Conservation (phyloP, 768 basidiomycete species). For the Tephrocybe sp. region DNA sequence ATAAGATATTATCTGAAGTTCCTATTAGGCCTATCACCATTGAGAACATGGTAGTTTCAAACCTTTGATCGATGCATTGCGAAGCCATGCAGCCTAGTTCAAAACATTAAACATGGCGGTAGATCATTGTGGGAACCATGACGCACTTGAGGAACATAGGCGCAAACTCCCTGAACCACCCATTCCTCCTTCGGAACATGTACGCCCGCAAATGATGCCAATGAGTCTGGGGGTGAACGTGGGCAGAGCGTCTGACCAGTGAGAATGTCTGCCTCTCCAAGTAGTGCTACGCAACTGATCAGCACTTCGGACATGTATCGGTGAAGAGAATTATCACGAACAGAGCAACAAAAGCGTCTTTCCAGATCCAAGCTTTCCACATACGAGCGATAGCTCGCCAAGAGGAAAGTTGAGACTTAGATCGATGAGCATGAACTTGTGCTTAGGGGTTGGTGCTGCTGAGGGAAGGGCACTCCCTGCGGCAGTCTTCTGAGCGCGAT, state of each 20-base stretch:
- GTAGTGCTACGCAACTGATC: slow-evolving; percentile 48
- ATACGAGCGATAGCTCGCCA: slow-evolving; percentile 80
- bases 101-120: slow-evolving; percentile 15
- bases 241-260: slow-evolving; percentile 82
- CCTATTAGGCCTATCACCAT: slow-evolving; percentile 5
- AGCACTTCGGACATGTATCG: slow-evolving; percentile 9
- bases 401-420: slow-evolving; percentile 75
- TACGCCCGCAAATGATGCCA: slow-evolving; percentile 57
- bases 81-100: slow-evolving; percentile 59
- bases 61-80: slow-evolving; percentile 67
- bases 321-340: slow-evolving; percentile 21
- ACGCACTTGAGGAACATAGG: slow-evolving; percentile 80
- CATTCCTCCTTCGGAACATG: slow-evolving; percentile 57
- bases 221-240: slow-evolving; percentile 77
- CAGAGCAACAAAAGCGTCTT: slow-evolving; percentile 84
- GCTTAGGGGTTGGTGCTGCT: slow-evolving; percentile 67
- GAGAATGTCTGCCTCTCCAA: slow-evolving; percentile 87
- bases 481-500: slow-evolving; percentile 43
- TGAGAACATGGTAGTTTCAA: slow-evolving; percentile 3
- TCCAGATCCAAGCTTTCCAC: slow-evolving; percentile 87
- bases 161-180: slow-evolving; percentile 77
- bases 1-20: slow-evolving; percentile 59
- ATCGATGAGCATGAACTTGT: slow-evolving; percentile 82
- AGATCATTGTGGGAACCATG: background rate
- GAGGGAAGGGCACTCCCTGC: slow-evolving; percentile 46